A percentile compares a stretch with the other conserved stretches of the same genome.
phyloP scores from a whole-genome alignment of 2,329 filamentous ascomycete genomes.

The Chaetomium olivaceum region DNA sequence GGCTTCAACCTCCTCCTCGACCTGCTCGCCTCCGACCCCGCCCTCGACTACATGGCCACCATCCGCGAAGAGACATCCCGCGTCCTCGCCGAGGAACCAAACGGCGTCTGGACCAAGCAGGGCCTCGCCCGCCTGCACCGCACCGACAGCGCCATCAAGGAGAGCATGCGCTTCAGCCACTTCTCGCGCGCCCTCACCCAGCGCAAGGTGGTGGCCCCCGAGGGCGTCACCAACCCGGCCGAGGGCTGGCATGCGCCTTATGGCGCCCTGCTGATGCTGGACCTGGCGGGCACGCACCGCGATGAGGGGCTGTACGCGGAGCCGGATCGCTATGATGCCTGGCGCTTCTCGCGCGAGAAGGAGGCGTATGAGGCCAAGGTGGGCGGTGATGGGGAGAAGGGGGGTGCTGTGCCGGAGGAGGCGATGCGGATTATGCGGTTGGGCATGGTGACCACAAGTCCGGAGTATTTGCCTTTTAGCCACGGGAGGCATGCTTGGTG shows the following conservation, averaged over 20 bases:
- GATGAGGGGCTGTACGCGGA: conserved; percentile 48
- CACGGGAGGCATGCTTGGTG: conserved; percentile 56
- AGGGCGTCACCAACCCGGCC: conserved; percentile 41
- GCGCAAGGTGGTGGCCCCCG: conserved; percentile 46
- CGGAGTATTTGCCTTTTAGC: conserved; percentile 55
- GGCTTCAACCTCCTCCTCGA: conserved; percentile 51
- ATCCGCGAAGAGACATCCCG: conserved; percentile 47
- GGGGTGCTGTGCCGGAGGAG: conserved; percentile 35
- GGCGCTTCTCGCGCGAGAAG: conserved; percentile 48
- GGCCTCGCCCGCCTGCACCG: conserved; percentile 46
- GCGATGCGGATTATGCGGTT: conserved; percentile 43
- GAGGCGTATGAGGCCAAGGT: conserved; percentile 41
- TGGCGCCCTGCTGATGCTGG: conserved; percentile 46
- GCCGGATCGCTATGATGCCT: conserved; percentile 49
- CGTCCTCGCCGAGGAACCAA: conserved; percentile 38
- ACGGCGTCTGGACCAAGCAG: conserved; percentile 48
- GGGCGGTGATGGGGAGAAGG: conserved; percentile 29
- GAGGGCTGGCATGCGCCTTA: conserved; percentile 49
- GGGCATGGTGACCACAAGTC: conserved; percentile 56
- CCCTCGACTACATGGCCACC: conserved; percentile 39
- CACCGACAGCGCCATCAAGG: conserved; percentile 54
- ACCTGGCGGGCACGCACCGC: conserved; percentile 48
- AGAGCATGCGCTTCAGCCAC: conserved; percentile 52
- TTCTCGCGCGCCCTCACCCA: conserved; percentile 49
- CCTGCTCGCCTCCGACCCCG: conserved; percentile 44